Evolutionary conservation across 2,329 filamentous ascomycete genomes (phyloP), one percentile per base, ranked within the genome.

Genomic region (Penicillium sumatraense): DNA sequence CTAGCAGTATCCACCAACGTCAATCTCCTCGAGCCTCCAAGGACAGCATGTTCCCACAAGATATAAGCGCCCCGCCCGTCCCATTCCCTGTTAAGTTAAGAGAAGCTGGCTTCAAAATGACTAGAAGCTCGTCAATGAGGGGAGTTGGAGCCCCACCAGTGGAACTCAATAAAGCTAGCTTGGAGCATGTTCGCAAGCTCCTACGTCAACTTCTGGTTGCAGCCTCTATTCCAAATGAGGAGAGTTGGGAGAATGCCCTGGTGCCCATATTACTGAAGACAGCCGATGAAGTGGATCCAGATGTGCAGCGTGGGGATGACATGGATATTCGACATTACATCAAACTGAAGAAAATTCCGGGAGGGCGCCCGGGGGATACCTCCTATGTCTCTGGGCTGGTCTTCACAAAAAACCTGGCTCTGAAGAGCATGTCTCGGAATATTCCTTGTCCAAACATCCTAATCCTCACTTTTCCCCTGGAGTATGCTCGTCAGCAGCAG

Each of bases 311-410:
- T 52, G 93, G 92, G 24, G 95, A 99, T 72, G 90, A 95, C 69
- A 98, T 99, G 82, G 95, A 99, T 71, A 95, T 99, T 56, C 86
- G 95, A 3, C 93, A 98, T 71, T 99, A 97, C 68, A 91, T 99
- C 59, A 99, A 99, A 71, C 78, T 99, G 26, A 99, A 99, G 72
- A 96, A 96, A 70, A 95, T 99, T 11, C 90, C 93, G 0, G 93
- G 95, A 14, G 93, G 93, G 14, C 89, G 85, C 60, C 93, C 93
- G 16, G 87, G 90, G 21, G 93, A 99, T 73, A 98, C 93, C 6
- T 88, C 89, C n/a, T 99, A 99, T 72, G 89, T 98, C 14, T 96
- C 95, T 9, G 96, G 95, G 0, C 88, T 99, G 8, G 93, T 99
- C 1, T 99, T 99, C 72, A 95, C 92, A 11, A 99, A 99, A 72